Conservation (phyloP, 352 stramenopile genomes). For the Pythium guiyangense region DNA sequence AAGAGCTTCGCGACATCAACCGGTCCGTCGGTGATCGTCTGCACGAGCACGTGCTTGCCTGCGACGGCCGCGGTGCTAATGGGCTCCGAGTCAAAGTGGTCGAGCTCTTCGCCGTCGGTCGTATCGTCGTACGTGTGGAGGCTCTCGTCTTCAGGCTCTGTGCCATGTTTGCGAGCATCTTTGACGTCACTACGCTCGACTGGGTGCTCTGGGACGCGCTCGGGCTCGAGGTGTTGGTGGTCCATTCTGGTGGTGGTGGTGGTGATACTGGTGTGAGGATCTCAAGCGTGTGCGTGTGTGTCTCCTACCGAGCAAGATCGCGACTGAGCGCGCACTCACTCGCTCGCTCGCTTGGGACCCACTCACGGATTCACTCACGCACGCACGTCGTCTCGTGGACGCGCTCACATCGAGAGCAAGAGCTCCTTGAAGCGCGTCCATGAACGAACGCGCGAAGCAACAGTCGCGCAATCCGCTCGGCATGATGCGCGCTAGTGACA, state of each 20-base stretch:
- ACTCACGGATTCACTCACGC: too few relatives aligned
- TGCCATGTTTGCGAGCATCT: background rate
- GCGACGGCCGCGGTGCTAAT: background rate
- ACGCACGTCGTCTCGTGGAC: too few relatives aligned
- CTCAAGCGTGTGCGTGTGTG: background rate
- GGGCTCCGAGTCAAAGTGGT: conserved; percentile 6
- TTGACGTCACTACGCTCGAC: background rate
- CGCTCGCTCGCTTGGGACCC: too few relatives aligned
- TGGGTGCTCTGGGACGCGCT: background rate
- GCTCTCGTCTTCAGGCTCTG: conserved; percentile 1
- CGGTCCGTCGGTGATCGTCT: conserved; percentile 10
- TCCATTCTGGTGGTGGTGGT: conserved; percentile 1
- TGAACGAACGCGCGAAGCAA: too few relatives aligned
- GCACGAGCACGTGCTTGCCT: conserved; percentile 11
- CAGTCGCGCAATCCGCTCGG: too few relatives aligned
- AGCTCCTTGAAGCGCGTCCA: too few relatives aligned
- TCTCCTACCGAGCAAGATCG: background rate
- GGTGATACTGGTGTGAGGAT: too few relatives aligned
- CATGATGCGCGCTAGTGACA: too few relatives aligned
- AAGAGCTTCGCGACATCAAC: conserved; percentile 14
- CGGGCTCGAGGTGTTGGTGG: background rate
- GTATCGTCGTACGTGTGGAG: conserved; percentile 2
- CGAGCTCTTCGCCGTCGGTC: conserved; percentile 8
- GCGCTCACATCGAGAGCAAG: too few relatives aligned
- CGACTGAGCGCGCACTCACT: too few relatives aligned